A percentile compares a stretch with the other conserved stretches of the same genome.
These are phyloP conservation scores for Aspergillus intermedius DNA, from an alignment of 2,329 filamentous ascomycete species.

Conservation along the genomic window DNA sequence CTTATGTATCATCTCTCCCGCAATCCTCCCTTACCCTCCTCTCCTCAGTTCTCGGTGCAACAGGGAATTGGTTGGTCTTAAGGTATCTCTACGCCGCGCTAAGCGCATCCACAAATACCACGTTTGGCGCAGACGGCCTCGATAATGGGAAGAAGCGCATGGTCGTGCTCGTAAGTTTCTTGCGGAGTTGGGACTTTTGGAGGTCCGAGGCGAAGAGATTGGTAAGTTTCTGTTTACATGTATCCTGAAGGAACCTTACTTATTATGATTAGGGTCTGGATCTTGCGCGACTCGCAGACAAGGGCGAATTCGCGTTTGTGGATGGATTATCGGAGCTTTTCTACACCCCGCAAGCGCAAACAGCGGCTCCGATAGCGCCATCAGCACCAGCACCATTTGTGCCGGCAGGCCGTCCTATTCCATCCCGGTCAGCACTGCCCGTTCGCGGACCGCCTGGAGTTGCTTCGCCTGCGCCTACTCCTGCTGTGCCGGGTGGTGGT, in stretches of 20 bases:
- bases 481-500: constrained; percentile 11
- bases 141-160: constrained; percentile 35
- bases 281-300: constrained; percentile 53
- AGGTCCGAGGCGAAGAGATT: constrained; percentile 61
- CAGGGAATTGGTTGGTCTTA: constrained; percentile 52
- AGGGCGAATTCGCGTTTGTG: constrained; percentile 62
- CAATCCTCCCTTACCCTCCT: constrained; percentile 36
- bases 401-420: constrained; percentile 8
- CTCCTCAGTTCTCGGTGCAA: constrained; percentile 41
- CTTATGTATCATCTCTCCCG: constrained; percentile 31
- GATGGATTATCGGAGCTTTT: constrained; percentile 65
- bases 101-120: constrained; percentile 12
- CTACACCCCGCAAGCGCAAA: constrained; percentile 11
- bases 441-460: constrained; percentile 20
- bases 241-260: not conserved
- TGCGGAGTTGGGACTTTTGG: constrained; percentile 76
- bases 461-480: constrained; percentile 16
- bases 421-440: constrained; percentile 20
- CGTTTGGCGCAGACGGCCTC: constrained; percentile 17
- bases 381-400: constrained; percentile 4
- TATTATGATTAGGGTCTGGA: constrained; percentile 56
- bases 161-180: constrained; percentile 75
- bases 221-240: constrained; percentile 39
- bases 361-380: constrained; percentile 9
- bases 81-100: constrained; percentile 47